phyloP scores from a whole-genome alignment of 495 filamentous ascomycete genomes.

The Penicillium simplicissimum region DNA sequence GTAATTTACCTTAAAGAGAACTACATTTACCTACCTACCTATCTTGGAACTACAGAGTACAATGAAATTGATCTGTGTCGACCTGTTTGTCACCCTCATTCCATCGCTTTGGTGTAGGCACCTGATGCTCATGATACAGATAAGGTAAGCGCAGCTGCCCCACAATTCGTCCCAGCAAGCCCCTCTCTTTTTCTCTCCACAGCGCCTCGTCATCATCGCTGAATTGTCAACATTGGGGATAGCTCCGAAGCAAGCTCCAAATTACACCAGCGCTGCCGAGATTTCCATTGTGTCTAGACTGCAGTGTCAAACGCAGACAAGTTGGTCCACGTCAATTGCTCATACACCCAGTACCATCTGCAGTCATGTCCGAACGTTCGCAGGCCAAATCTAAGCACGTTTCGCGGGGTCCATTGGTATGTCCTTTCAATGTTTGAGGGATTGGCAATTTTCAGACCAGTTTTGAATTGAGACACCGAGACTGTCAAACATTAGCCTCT shows the following conservation, averaged over 20 bases:
- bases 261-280: neutral
- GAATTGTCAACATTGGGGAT: slow-evolving; percentile 4
- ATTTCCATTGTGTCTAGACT: neutral
- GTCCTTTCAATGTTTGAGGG: slow-evolving; percentile 3
- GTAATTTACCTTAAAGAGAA: no score
- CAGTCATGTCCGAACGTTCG: slow-evolving; percentile 27
- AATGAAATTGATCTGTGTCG: no score
- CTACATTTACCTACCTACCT: no score
- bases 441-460: neutral
- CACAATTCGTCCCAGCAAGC: neutral
- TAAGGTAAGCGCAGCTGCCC: slow-evolving; percentile 9
- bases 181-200: slow-evolving; percentile 1
- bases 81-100: no score
- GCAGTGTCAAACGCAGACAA: neutral
- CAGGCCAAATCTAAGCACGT: slow-evolving; percentile 45
- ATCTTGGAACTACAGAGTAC: no score
- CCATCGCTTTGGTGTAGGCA: no score
- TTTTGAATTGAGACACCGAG: neutral
- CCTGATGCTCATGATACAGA: neutral
- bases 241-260: slow-evolving; percentile 5
- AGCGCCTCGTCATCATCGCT: neutral
- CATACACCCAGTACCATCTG: neutral
- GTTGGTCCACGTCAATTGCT: neutral
- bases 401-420: slow-evolving; percentile 51
- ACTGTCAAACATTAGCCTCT: neutral